Percentiles rank a stretch among this genome's conserved stretches.
These are phyloP conservation scores for Aspergillus udagawae DNA, from an alignment of 2,329 filamentous ascomycete species.

Conservation along the genomic window DNA sequence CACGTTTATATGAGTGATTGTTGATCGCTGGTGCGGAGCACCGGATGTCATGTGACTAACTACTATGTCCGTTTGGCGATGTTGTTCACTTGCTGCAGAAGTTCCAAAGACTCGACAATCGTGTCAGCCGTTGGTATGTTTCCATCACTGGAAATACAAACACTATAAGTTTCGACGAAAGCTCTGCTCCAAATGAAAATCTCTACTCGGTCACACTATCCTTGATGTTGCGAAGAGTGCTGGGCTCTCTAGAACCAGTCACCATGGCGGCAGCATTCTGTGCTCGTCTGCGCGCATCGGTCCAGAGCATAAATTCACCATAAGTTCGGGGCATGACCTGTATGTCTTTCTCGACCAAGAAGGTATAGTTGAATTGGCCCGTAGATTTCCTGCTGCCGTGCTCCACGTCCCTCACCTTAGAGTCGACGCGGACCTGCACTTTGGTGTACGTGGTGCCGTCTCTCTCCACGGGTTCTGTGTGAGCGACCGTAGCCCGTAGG, in stretches of 20 bases:
- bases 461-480: slow-evolving; percentile 60
- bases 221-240: slow-evolving; percentile 30
- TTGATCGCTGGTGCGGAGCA: slow-evolving; percentile 8
- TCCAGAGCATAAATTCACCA: slow-evolving; percentile 62
- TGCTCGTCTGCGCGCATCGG: slow-evolving; percentile 57
- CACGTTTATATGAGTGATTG: neutral
- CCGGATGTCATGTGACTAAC: slow-evolving; percentile 13
- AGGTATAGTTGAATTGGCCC: slow-evolving; percentile 74
- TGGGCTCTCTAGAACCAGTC: slow-evolving; percentile 28
- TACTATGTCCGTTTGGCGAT: neutral
- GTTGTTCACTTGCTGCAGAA: neutral
- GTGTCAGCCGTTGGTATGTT: neutral
- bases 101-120: neutral
- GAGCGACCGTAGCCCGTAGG: slow-evolving; percentile 66
- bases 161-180: neutral
- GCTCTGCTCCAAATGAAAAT: neutral
- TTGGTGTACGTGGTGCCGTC: slow-evolving; percentile 54
- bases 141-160: neutral
- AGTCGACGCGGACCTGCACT: slow-evolving; percentile 67
- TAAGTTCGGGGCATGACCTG: slow-evolving; percentile 63
- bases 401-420: slow-evolving; percentile 68
- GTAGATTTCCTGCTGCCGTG: slow-evolving; percentile 65
- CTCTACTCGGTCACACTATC: slow-evolving; percentile 39
- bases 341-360: slow-evolving; percentile 61
- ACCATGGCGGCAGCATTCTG: slow-evolving; percentile 48